Base-by-base conservation (phyloP, 495 filamentous ascomycete genomes). In the Penicillium arizonense region DNA sequence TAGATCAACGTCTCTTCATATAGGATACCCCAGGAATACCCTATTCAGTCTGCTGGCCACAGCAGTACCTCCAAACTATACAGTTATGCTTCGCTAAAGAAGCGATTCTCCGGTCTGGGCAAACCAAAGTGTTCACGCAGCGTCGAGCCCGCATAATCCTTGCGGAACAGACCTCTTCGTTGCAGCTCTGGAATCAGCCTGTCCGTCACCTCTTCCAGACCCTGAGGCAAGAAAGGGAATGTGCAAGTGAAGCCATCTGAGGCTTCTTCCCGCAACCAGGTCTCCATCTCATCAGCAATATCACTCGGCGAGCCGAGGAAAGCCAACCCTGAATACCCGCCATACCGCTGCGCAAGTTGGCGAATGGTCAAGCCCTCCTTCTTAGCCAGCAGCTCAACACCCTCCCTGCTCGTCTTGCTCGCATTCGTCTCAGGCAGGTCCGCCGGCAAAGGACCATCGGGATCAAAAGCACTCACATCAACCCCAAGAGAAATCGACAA, bases 51-150 rank as follows among this genome's bases (percentile, higher is more conserved):
- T 24, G 23, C 23, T 24, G 23, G 23, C 23, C 23, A 6, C 23
- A 24, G 5, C 5, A 24, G 23, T 1, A 24, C 23, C 23, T 24
- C 23, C 23, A 24, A 6, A 24, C 2, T 4, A 12, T 36, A 41
- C 9, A 35, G 26, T 40, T 5, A 48, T 41, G 18, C 23, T 13
- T 47, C 23, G 18, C 35, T 56, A 36, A 81, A 83, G 62, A 80
- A 83, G 18, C 65, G 71, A 50, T 82, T 83, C 54, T 66, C 58
- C 12, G 77, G 79, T 16, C 77, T 65, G 23, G 71, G 65, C 18
- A 83, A 65, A 6, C 79, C 79, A 34, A 79, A 63, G 55, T 82
- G 78, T 58, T 82, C 79, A 26, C 77, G 62, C 55, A 80, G 55
- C 32, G 61, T 74, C 14, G 59, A 62, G 3, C 67, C 71, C 8